Percentiles rank a stretch among this genome's conserved stretches.
These are phyloP conservation scores for Bryopsis sp. DNA, from an alignment of 139 green algal species.

Conservation along the genomic window DNA sequence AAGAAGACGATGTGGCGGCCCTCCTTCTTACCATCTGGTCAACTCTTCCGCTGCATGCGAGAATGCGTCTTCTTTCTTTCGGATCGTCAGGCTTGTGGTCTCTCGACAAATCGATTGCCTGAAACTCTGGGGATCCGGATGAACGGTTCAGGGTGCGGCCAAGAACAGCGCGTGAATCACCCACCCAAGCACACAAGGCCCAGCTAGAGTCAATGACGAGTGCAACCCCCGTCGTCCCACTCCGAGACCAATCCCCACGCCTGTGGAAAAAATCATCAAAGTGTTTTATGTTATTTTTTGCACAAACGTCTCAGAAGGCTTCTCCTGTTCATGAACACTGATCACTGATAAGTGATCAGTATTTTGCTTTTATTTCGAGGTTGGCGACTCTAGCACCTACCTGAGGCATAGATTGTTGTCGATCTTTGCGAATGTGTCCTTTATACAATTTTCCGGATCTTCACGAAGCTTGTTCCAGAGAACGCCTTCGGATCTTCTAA, in stretches of 20 bases:
- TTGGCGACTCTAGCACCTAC: not conserved
- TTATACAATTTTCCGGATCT: not conserved
- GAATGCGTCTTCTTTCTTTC: not conserved
- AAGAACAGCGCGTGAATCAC: not conserved
- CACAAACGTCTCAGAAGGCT: no score
- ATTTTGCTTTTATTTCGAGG: no score
- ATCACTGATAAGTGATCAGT: no score
- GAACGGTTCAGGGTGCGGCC: not conserved
- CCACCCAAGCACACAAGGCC: not conserved
- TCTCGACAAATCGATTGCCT: not conserved
- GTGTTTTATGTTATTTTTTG: no score
- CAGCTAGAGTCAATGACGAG: not conserved
- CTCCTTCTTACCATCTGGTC: not conserved
- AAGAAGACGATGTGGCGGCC: no score
- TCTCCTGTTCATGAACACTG: no score
- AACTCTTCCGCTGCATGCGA: not conserved
- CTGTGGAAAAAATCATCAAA: no score
- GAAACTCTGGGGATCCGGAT: not conserved
- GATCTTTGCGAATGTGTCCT: not conserved
- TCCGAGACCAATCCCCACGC: not conserved
- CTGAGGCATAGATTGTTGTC: not conserved
- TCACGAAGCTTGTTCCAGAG: not conserved
- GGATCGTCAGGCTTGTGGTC: not conserved
- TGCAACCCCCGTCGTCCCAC: not conserved
- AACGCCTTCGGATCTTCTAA: not conserved